Evolutionary conservation across 768 basidiomycete species (phyloP), one percentile per base, ranked within the genome.

Genomic region (Punctularia strigosozonata): DNA sequence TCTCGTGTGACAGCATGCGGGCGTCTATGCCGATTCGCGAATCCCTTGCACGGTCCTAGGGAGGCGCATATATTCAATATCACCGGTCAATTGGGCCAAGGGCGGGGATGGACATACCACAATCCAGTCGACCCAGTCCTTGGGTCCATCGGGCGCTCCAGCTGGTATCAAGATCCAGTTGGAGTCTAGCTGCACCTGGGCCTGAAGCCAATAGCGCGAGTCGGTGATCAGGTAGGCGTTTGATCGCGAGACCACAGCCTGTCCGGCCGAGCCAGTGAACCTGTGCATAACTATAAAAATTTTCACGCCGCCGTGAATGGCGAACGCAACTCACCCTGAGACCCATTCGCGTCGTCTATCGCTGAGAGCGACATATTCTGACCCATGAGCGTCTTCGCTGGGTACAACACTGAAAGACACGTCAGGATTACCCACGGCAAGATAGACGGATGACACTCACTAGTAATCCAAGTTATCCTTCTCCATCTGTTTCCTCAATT

Each of bases 121-220:
- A 23, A 92, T 54, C 77, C 78, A 92, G 24, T 85, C 82, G 24
- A 79, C 67, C 86, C 86, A 90, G 50, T 80, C 76, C 48, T 70
- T 75, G 2, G 78, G 75, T 3, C 63, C 70, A 36, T 66, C 65
- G 10, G 54, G 36, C 3, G 61, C 53, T 10, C 74, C 88, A 8
- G 75, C 73, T 32, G 62, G 62, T 23, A 88, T 63, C 17, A 88
- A 38, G 13, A 62, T 62, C 89, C 89, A 94, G 50, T 86, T 80
- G 4, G 55, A 28, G 57, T 89, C 84, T 20, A 85, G 54, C 44
- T 88, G 73, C 3, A 69, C 64, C 6, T 66, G 64, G 14, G 87
- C 84, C 59, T 89, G 87, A 1, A 76, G 48, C 82, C 84, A 90
- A 51, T 90, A 90, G 12, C 85, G 72, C 7, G 87, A 80, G 54